phyloP scores from a whole-genome alignment of 257 asterid species.

The Solanum sparsipilum region DNA sequence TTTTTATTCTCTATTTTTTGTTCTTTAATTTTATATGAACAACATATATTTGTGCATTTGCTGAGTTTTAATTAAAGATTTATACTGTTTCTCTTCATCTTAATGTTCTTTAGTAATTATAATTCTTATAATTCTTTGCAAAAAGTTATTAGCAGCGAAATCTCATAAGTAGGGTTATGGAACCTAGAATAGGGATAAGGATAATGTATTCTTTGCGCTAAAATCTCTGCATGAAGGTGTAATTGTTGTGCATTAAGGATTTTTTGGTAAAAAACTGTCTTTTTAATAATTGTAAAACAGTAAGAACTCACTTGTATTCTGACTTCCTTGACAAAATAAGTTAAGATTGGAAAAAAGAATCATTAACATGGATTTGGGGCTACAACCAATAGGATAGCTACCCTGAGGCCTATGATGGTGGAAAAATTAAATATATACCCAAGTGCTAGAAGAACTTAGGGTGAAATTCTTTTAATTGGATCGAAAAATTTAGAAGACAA shows the following conservation, averaged over 20 bases:
- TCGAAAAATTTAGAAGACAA: too few relatives aligned
- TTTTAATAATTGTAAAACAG: too few relatives aligned
- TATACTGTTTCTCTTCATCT: background rate
- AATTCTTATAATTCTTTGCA: too few relatives aligned
- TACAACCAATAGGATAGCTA: background rate
- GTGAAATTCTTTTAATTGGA: too few relatives aligned
- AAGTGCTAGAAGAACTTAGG: background rate
- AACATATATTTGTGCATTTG: background rate
- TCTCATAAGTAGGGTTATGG: too few relatives aligned
- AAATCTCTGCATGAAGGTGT: too few relatives aligned
- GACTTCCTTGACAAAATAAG: background rate
- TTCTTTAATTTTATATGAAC: background rate
- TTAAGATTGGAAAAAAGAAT: background rate
- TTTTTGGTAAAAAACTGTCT: too few relatives aligned
- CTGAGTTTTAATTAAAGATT: background rate
- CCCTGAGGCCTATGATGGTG: background rate
- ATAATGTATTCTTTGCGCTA: too few relatives aligned
- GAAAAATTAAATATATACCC: too few relatives aligned
- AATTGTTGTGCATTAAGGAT: too few relatives aligned
- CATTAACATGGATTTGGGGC: background rate
- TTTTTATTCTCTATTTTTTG: background rate
- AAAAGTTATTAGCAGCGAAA: too few relatives aligned
- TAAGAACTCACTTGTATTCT: background rate
- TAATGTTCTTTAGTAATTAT: background rate
- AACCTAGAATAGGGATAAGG: too few relatives aligned